A percentile compares a stretch with the other conserved stretches of the same genome.
phyloP scores from a whole-genome alignment of 371 early-diverging fungal genomes.

The Apophysomyces variabilis region DNA sequence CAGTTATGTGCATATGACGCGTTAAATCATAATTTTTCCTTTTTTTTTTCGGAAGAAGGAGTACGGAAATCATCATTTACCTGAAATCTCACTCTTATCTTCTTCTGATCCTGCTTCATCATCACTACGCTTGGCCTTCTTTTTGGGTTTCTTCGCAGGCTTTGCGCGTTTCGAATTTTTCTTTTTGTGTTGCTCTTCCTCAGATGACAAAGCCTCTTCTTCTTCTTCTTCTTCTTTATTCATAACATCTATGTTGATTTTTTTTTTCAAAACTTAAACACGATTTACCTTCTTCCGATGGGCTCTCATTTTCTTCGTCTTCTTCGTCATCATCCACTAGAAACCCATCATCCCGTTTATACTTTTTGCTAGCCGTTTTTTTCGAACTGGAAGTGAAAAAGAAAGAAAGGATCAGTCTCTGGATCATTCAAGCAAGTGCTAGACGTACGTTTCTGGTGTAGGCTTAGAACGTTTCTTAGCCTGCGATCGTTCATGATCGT shows the following conservation, averaged over 20 bases:
- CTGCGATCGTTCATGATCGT: constrained; percentile 14
- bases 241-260: background rate
- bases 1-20: background rate
- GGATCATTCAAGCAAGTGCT: constrained; percentile 12
- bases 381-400: background rate
- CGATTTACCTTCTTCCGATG: background rate
- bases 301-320: constrained; percentile 25
- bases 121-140: constrained; percentile 20
- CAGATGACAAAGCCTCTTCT: constrained; percentile 33
- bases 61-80: background rate
- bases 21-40: background rate
- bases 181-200: constrained; percentile 37
- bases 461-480: constrained; percentile 18
- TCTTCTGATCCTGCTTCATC: constrained; percentile 35
- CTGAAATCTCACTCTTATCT: constrained; percentile 42
- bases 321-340: constrained; percentile 29
- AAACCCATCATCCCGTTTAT: constrained; percentile 20
- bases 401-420: background rate
- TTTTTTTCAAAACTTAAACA: background rate
- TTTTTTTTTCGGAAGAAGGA: background rate
- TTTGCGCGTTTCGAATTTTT: constrained; percentile 11
- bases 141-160: constrained; percentile 12
- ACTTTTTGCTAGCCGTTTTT: constrained; percentile 6
- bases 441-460: background rate
- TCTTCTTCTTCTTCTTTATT: constrained; percentile 28